These are phyloP conservation scores for Ustilago loliicola DNA, from an alignment of 1,284 basidiomycete species.

Conservation along the genomic window DNA sequence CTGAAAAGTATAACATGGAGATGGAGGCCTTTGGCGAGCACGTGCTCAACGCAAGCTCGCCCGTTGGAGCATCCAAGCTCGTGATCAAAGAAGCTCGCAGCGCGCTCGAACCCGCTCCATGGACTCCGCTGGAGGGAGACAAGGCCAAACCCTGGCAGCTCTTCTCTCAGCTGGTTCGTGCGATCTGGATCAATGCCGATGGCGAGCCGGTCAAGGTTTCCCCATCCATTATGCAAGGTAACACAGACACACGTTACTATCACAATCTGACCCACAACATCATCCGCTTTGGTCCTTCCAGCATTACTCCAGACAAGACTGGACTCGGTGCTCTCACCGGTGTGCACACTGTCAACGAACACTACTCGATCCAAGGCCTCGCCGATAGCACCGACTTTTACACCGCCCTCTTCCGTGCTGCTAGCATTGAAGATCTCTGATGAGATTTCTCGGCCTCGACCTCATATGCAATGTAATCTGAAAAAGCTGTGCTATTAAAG, in stretches of 20 bases:
- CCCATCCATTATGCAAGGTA: conserved; percentile 75
- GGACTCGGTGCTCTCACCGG: conserved; percentile 71
- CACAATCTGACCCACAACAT: conserved; percentile 74
- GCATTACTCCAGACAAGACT: conserved; percentile 67
- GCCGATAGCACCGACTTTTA: conserved; percentile 73
- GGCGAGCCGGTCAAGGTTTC: conserved; percentile 73
- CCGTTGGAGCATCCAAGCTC: conserved; percentile 26
- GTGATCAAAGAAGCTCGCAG: conserved; percentile 73
- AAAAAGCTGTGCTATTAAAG: not conserved
- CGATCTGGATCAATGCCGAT: conserved; percentile 71
- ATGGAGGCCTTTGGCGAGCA: conserved; percentile 71
- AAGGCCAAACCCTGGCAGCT: conserved; percentile 73
- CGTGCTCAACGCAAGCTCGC: conserved; percentile 17
- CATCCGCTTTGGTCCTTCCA: conserved; percentile 74
- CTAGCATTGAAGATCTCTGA: conserved; percentile 64
- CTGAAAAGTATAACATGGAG: conserved; percentile 72
- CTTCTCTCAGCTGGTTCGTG: conserved; percentile 74
- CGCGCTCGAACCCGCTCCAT: conserved; percentile 76
- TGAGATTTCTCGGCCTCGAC: too few species aligned
- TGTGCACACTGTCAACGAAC: conserved; percentile 79
- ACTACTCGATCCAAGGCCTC: conserved; percentile 71
- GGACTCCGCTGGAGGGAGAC: conserved; percentile 73
- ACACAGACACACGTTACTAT: conserved; percentile 73
- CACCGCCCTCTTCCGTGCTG: conserved; percentile 73
- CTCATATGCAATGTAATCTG: not conserved